Evolutionary conservation across 2,329 filamentous ascomycete species (phyloP).

Genomic region (Paracorniculantispora psalliotae): DNA sequence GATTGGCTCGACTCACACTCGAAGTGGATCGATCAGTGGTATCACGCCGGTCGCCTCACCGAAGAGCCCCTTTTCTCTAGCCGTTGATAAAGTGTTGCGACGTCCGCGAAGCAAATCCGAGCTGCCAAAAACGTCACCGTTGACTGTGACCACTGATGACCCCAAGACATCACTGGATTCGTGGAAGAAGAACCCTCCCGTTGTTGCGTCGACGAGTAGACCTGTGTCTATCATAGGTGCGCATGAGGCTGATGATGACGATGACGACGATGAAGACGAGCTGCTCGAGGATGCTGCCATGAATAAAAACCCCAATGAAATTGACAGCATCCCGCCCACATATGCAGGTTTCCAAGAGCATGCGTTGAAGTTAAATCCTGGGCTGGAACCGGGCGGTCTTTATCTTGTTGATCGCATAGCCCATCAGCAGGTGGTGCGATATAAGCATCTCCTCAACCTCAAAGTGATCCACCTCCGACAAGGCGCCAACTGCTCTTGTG

Average conservation of each 20-base stretch:
- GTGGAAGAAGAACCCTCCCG: conserved; percentile 51
- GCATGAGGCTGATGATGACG: conserved; percentile 42
- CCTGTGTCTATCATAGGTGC: conserved; percentile 17
- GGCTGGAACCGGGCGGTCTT: conserved; percentile 48
- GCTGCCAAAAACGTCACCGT: conserved; percentile 35
- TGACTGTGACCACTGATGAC: conserved; percentile 24
- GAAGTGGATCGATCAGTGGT: conserved; percentile 57
- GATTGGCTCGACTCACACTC: conserved; percentile 50
- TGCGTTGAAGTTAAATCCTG: conserved; percentile 68
- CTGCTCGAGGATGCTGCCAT: conserved; percentile 53
- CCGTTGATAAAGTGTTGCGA: conserved; percentile 45
- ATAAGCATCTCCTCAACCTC: conserved; percentile 67
- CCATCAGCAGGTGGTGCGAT: conserved; percentile 72
- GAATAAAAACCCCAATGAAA: conserved; percentile 57
- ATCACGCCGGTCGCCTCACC: conserved; percentile 46
- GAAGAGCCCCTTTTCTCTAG: conserved; percentile 42
- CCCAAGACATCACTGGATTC: conserved; percentile 44
- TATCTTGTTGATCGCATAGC: conserved; percentile 77
- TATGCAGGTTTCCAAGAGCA: conserved; percentile 72
- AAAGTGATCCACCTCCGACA: conserved; percentile 65
- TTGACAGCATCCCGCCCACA: conserved; percentile 66
- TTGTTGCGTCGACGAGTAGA: conserved; percentile 44
- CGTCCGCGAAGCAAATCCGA: conserved; percentile 54
- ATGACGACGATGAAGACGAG: conserved; percentile 57
- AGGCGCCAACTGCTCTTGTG: conserved; percentile 57